Percentiles rank a stretch among this genome's conserved stretches.
These are phyloP conservation scores for Ophiostoma quercus DNA, from an alignment of 2,329 filamentous ascomycete genomes.

Conservation along the genomic window DNA sequence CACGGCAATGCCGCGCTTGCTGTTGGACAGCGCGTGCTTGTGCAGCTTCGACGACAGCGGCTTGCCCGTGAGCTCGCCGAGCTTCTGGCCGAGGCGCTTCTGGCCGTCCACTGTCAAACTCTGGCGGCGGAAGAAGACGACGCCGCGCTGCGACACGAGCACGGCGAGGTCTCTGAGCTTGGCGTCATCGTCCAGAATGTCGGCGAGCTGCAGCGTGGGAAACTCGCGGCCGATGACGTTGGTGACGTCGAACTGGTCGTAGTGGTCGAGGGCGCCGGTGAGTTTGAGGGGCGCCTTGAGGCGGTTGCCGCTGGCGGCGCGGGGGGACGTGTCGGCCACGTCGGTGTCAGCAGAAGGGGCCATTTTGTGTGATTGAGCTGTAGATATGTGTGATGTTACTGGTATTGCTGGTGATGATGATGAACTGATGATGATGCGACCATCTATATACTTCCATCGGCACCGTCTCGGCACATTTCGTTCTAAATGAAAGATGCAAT, in stretches of 20 bases:
- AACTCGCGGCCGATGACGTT: not conserved
- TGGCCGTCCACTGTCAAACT: constrained; percentile 48
- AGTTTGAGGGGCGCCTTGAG: too few relatives aligned
- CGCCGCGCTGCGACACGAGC: constrained; percentile 57
- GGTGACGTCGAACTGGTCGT: not conserved
- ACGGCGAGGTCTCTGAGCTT: constrained; percentile 45
- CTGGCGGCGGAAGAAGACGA: constrained; percentile 61
- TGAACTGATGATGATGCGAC: not conserved
- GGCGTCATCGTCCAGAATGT: constrained; percentile 38
- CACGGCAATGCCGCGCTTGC: constrained; percentile 40
- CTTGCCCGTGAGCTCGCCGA: constrained; percentile 43
- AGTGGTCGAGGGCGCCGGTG: not conserved
- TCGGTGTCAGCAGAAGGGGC: not conserved
- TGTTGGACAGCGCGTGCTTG: constrained; percentile 45
- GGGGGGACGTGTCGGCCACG: too few relatives aligned
- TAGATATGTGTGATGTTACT: not conserved
- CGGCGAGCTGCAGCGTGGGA: not conserved
- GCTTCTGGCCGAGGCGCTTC: constrained; percentile 47
- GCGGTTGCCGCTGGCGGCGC: too few relatives aligned
- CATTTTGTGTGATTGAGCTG: not conserved
- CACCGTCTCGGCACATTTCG: not conserved
- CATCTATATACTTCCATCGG: not conserved
- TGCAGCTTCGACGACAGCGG: constrained; percentile 42
- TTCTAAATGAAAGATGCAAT: not conserved
- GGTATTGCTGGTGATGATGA: not conserved